Evolutionary conservation across 2,329 filamentous ascomycete genomes (phyloP), one percentile per base, ranked within the genome.

Genomic region (Pseudogymnoascus sp.): DNA sequence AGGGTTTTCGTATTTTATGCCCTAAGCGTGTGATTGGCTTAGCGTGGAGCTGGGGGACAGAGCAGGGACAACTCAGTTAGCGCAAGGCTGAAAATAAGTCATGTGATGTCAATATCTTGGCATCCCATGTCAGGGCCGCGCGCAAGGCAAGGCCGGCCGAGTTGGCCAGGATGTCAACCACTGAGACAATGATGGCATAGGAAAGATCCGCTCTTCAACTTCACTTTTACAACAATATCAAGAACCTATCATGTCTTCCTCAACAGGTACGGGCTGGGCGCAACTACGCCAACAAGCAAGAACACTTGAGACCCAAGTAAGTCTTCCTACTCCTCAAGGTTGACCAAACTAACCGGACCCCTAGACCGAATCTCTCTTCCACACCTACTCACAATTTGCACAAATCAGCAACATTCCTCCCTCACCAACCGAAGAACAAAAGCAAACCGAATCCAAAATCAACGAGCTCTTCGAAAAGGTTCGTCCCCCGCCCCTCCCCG

Each of bases 271-370:
- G 12, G 88, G 92, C 78, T 99, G 95, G 95, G 88, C 91, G 72
- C 92, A 97, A 79, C 83, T 97, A 69, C 90, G 95, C 71, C 92
- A 97, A 75, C 93, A 97, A 78, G 91, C 92, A 66, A 84, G 95
- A 71, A 85, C 87, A 49, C 81, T 97, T 66, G 95, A 99, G 77
- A 91, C 88, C 65, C 93, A 97, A 84, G 93, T 96, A 80, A 68
- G 75, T 25, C 62, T 1, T 21, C 28, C 5, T 18, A 7, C 49
- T 34, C 49, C 7, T 14, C 25, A 8, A 18, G 9, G 49, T 18
- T 21, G n/a, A 56, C 36, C 49, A 56, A 61, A 38, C 18, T 63
- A 40, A 36, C 40, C 38, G 31, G n/a, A 60, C 23, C 31, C 59
- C 59, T 70, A 97, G 91, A 96, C 93, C 56, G 92, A 97, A 77